Evolutionary conservation across 768 basidiomycete genomes (phyloP), one percentile per base, ranked within the genome.

Genomic region (Amanita exitialis): DNA sequence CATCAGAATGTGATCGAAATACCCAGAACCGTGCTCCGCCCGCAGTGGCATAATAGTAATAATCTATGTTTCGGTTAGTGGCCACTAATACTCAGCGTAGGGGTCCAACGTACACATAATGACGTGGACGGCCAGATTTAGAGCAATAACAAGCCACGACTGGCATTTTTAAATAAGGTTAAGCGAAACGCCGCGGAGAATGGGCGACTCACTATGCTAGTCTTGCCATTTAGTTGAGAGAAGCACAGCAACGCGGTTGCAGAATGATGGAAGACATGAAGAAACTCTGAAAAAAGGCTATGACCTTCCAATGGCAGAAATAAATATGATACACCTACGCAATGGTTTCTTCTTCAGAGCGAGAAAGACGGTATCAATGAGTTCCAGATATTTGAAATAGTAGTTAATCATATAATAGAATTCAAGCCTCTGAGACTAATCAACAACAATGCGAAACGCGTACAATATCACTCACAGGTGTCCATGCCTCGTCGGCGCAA

Each of bases 351-450:
- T 99, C 81, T 98, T 99, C 60, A 97, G 71, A 8, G 89, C 90
- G 57, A 99, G 81, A 78, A 98, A 99, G 57, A 97, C 79, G 12
- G 96, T 99, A 73, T 98, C 96, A 56, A 95, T 66, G 53, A 98
- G 80, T 70, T 99, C 96, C 56, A 96, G 71, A 67, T 97, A 98
- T 66, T 97, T 97, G 80, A 96, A 90, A 70, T 85, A 93, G 72
- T 98, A 99, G 74, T 99, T 99, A 75, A 97, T 76, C 76, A 98
- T 92, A 74, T 99, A 98, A 74, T 90, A 97, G 62, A 93, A 86
- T 71, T 97, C 88, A 66, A 97, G 75, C 64, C 78, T 80, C 93
- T 96, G 61, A 34, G 21, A 21, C 25, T 30, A 16, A 48, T 32
- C 56, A 41, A 47, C 25, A 27, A 51, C 28, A 46, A 42, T 44